These are phyloP conservation scores for Mikania micrantha DNA, from an alignment of 129 eudicot species.

Conservation along the genomic window DNA sequence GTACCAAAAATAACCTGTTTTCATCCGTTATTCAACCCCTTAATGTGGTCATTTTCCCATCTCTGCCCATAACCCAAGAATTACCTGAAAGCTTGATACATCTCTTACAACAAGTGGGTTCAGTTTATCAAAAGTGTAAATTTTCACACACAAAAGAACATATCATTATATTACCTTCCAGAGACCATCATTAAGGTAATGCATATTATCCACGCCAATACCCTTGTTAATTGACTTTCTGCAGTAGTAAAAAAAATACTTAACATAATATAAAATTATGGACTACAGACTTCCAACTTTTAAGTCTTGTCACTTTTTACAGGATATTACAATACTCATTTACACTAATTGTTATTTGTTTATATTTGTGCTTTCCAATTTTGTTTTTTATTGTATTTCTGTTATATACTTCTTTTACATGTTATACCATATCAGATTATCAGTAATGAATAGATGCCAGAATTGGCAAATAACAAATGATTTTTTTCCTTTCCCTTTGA, in stretches of 20 bases:
- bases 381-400: no score
- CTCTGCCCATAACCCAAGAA: not conserved
- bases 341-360: no score
- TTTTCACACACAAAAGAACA: conserved; percentile 5
- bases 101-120: no score
- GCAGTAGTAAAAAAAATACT: conserved; percentile 30
- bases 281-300: not conserved
- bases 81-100: not conserved
- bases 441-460: no score
- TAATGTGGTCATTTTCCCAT: not conserved
- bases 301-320: not conserved
- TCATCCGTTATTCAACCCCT: not conserved
- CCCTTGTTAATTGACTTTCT: conserved; percentile 93
- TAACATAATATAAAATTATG: not conserved
- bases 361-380: no score
- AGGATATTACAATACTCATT: not conserved
- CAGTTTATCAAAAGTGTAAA: not conserved
- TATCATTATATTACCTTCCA: conserved; percentile 70
- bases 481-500: no score
- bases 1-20: not conserved
- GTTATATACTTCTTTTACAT: no score
- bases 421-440: no score
- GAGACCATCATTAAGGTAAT: conserved; percentile 97
- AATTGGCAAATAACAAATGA: no score
- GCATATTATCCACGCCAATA: conserved; percentile 97